phyloP scores from a whole-genome alignment of 352 stramenopile genomes.

The Globisporangium emineosum region DNA sequence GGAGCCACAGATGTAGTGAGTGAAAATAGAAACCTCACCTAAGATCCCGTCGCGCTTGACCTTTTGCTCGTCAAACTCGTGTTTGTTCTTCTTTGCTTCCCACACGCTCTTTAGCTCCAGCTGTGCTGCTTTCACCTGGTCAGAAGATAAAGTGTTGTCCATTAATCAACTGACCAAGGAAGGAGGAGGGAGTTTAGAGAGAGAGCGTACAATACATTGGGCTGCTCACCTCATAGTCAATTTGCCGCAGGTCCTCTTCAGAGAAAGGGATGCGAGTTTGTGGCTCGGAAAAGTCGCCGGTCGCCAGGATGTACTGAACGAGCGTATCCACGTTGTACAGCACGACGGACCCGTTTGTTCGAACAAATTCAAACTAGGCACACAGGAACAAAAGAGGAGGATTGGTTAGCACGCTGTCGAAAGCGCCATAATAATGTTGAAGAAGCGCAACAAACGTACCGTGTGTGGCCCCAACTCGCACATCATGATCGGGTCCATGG shows the following conservation, averaged over 20 bases:
- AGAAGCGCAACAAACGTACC: constrained; percentile 33
- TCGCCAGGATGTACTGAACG: constrained; percentile 86
- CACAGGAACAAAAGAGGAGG: not conserved
- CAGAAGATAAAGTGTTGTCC: constrained; percentile 1
- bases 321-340: constrained; percentile 86
- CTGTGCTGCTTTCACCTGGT: constrained; percentile 59
- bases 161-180: constrained; percentile 7
- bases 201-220: not conserved
- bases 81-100: constrained; percentile 72
- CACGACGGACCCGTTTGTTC: constrained; percentile 79
- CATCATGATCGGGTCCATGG: constrained; percentile 88
- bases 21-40: constrained; percentile 41
- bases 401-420: constrained; percentile 9
- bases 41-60: constrained; percentile 81
- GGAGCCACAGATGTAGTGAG: not conserved
- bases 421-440: not conserved
- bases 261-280: constrained; percentile 87
- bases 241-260: constrained; percentile 70
- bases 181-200: constrained; percentile 15
- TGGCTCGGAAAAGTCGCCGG: constrained; percentile 87
- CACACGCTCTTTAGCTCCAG: constrained; percentile 65
- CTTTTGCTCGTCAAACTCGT: constrained; percentile 77
- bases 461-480: constrained; percentile 70
- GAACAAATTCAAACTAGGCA: constrained; percentile 76
- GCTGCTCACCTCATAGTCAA: constrained; percentile 56